Base-by-base conservation (phyloP, 805 yeast genomes). In the Diddensiella santjacobensis region DNA sequence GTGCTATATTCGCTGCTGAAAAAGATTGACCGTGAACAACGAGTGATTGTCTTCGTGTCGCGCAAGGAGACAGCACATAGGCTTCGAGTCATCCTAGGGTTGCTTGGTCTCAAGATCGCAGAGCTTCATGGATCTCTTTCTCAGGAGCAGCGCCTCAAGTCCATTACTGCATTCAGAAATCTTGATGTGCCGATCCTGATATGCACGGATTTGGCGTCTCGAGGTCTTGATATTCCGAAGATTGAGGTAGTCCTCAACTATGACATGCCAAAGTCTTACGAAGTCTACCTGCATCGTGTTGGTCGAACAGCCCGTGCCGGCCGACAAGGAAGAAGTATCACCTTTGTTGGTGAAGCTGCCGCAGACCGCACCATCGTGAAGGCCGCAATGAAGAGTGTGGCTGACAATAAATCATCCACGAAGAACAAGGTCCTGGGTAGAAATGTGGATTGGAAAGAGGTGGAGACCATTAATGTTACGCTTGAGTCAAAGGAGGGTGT, bases 221-320 rank as follows among this genome's bases (percentile, higher is more conserved):
- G 99, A 80, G 99, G 99, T 77, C 77, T 93, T 64, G 99, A 93
- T 84, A 93, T 93, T 62, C 98, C 98, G 53, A 91, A 91, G 69
- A 90, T 93, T 65, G 98, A 90, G 66, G 81, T 84, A 51, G 99
- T 93, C 41, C 78, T 93, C 62, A 93, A 93, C 69, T 93, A 76
- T 67, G 99, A 93, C 63, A 87, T 93, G 95, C 99, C 99, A 44
- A 87, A 87, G 66, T 75, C 86, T 24, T 83, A 86, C 61, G 99
- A 93, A 56, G 78, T 91, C 33, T 93, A 93, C 67, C 73, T 93
- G 60, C 99, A 93, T 71, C 85, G 99, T 74, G 96, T 93, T 51
- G 99, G 99, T 70, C 87, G 99, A 77, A 93, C 98, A 47, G 99
- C 99, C 6, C 87, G 99, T 79, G 99, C 97, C 44, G 98, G 98